phyloP scores from a whole-genome alignment of 2,329 filamentous ascomycete genomes.

The Plenodomus tracheiphilus region DNA sequence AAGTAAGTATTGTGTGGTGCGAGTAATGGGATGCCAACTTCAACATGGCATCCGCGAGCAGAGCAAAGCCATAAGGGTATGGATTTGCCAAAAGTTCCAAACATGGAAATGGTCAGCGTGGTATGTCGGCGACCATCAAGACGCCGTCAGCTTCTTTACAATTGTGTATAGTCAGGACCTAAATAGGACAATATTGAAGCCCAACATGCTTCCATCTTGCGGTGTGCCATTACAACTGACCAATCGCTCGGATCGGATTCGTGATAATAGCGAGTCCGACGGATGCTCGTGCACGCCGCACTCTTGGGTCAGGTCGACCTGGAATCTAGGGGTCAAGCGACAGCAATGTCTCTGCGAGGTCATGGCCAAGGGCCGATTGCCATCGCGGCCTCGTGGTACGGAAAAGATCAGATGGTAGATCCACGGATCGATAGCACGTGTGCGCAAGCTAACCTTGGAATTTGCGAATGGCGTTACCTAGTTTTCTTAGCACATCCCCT shows the following conservation, averaged over 20 bases:
- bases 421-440: not conserved
- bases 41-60: conserved; percentile 27
- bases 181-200: not conserved
- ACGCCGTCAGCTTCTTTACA: not conserved
- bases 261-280: not conserved
- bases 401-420: not conserved
- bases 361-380: not conserved
- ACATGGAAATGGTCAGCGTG: not conserved
- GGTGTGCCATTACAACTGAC: not conserved
- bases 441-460: not conserved
- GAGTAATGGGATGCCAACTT: conserved; percentile 22
- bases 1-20: conserved; percentile 8
- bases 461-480: not conserved
- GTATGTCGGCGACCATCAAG: not conserved
- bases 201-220: not conserved
- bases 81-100: not conserved
- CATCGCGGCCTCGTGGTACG: not conserved
- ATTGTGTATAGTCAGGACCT: not conserved
- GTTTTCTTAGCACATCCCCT: not conserved
- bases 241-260: not conserved
- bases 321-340: not conserved
- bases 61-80: not conserved
- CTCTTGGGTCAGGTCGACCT: not conserved
- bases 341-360: not conserved
- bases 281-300: not conserved